phyloP scores from a whole-genome alignment of 805 yeast species.

The Yarrowia sp. region DNA sequence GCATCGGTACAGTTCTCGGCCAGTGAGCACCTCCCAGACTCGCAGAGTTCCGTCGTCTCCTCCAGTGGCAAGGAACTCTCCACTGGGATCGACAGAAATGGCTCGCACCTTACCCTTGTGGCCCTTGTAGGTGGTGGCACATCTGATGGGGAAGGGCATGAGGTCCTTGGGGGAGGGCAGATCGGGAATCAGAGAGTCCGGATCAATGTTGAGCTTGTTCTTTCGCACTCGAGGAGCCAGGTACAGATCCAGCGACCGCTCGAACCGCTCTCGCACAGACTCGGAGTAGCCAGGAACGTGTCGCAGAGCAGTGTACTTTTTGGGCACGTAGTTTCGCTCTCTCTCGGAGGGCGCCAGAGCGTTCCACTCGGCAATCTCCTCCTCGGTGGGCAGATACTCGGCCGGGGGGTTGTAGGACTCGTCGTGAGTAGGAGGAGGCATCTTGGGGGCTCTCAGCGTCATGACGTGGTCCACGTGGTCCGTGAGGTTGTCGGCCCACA shows the following conservation, averaged over 20 bases:
- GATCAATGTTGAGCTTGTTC: slow-evolving; percentile 89
- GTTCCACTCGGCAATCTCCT: slow-evolving; percentile 77
- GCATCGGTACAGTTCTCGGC: slow-evolving; percentile 81
- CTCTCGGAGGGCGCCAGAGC: slow-evolving; percentile 76
- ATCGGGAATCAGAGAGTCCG: slow-evolving; percentile 94
- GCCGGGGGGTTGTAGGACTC: slow-evolving; percentile 98
- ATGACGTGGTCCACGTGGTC: slow-evolving; percentile 77
- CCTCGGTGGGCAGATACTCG: slow-evolving; percentile 83
- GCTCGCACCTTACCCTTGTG: slow-evolving; percentile 85
- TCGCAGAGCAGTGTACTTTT: slow-evolving; percentile 80
- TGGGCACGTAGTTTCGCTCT: slow-evolving; percentile 79
- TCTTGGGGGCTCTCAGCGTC: slow-evolving; percentile 93
- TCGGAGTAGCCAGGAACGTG: slow-evolving; percentile 93
- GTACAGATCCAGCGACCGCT: slow-evolving; percentile 90
- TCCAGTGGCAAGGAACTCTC: slow-evolving; percentile 96
- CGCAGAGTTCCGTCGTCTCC: slow-evolving; percentile 95
- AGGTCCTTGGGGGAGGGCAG: slow-evolving; percentile 96
- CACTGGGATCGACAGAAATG: slow-evolving; percentile 83
- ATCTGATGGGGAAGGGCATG: slow-evolving; percentile 93
- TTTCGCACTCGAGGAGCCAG: slow-evolving; percentile 95
- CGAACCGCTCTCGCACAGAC: slow-evolving; percentile 86
- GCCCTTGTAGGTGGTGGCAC: slow-evolving; percentile 84
- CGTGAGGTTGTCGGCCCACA: slow-evolving; percentile 79
- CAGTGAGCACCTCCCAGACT: slow-evolving; percentile 96
- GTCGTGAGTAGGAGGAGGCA: slow-evolving; percentile 95